Percentiles rank a stretch among this genome's conserved stretches.
Evolutionary conservation across 2,329 filamentous ascomycete species (phyloP).

Genomic region (Colletotrichum paranaense): DNA sequence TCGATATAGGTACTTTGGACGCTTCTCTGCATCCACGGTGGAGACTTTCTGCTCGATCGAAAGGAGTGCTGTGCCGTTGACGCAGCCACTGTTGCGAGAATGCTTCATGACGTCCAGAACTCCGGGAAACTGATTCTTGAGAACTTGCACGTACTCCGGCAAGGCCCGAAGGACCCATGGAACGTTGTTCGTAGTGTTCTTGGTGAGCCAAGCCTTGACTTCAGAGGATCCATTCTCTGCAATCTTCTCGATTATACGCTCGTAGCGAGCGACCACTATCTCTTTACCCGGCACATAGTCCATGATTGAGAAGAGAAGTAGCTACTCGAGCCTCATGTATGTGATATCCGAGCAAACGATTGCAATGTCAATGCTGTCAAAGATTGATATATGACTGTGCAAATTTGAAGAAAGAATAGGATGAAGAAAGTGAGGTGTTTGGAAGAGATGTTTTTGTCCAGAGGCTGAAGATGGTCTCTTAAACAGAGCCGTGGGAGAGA

Average conservation of each 20-base stretch:
- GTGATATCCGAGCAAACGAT: neutral
- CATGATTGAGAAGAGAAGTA: neutral
- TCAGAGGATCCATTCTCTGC: neutral
- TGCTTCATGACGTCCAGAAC: neutral
- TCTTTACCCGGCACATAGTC: neutral
- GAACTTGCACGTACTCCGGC: neutral
- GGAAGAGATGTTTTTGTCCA: neutral
- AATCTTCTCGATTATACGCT: neutral
- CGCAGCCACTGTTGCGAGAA: neutral
- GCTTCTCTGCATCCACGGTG: rapidly evolving
- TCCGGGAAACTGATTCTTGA: neutral
- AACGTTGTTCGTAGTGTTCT: neutral
- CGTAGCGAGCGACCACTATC: neutral
- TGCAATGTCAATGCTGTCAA: neutral
- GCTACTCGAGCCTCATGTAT: neutral
- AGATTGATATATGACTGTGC: neutral
- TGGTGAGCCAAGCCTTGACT: neutral
- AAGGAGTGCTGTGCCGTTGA: neutral
- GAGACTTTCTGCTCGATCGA: neutral
- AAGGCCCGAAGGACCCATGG: neutral
- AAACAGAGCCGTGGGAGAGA: neutral
- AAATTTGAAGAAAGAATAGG: neutral
- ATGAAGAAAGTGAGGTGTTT: neutral
- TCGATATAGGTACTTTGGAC: neutral
- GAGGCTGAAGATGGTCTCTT: neutral